phyloP scores from a whole-genome alignment of 75 land plant genomes.

The Cunninghamia lanceolata region DNA sequence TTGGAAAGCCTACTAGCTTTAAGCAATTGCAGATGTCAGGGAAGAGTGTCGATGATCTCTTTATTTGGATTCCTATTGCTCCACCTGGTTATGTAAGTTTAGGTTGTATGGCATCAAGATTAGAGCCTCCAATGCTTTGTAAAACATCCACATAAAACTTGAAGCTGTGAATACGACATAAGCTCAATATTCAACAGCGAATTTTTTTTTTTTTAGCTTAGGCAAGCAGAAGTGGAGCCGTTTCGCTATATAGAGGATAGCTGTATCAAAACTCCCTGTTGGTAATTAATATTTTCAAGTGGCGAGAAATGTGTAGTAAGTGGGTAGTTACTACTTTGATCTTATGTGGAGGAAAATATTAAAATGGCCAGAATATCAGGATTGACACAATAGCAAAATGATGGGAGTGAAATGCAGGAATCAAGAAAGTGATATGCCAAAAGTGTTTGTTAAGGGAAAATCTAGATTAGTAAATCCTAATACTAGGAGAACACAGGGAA shows the following conservation, averaged over 20 bases:
- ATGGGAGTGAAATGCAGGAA: neutral
- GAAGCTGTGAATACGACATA: too few species aligned
- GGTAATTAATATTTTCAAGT: neutral
- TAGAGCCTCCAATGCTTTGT: conserved; percentile 52
- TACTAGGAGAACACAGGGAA: neutral
- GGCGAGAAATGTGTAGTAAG: neutral
- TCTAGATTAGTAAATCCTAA: neutral
- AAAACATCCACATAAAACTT: too few species aligned
- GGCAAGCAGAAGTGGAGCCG: too few species aligned
- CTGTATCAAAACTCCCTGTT: neutral
- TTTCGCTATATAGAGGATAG: too few species aligned
- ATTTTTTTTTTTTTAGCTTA: too few species aligned
- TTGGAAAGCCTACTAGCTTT: too few species aligned
- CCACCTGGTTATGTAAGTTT: conserved; percentile 86
- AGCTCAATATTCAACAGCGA: too few species aligned
- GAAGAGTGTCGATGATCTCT: too few species aligned
- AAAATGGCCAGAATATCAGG: neutral
- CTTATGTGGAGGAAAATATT: neutral
- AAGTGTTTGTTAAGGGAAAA: neutral
- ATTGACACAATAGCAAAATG: neutral
- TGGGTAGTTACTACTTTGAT: neutral
- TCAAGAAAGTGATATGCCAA: too few species aligned
- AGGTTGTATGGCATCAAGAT: conserved; percentile 77
- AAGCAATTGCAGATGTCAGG: too few species aligned
- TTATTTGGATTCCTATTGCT: too few species aligned